Base-by-base conservation (phyloP, 306 rosid species). In the Glycine latifolia region DNA sequence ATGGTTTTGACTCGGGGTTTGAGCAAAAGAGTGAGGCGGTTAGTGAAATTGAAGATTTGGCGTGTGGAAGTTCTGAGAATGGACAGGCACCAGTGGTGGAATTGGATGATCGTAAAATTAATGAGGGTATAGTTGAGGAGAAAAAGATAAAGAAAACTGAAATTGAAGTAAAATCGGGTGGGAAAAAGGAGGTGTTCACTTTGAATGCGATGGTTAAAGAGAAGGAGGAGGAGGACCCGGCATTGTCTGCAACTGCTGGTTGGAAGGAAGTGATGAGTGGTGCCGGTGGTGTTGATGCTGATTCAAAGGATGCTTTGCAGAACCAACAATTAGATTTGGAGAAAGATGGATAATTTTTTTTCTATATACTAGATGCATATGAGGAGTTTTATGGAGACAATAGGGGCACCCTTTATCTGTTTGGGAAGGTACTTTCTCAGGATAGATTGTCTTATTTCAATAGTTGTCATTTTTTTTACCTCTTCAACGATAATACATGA, bases 381-480 rank as follows among this genome's bases (percentile, higher is more conserved):
- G 98, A 95, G 78, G 99, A 95, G 89, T 92, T 79, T 68, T 87
- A 90, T 68, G 97, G 99, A 54, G 84, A 85, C 74, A 95, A 90
- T 50, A 79, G n/a, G 89, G 99, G 98, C 37, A 91, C 77, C 47
- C 71, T 95, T 63, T 95, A 91, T 89, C 89, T 95, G 66, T 95
- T 95, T 83, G 99, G 99, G 78, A 95, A 95, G 99, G 99, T 95
- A 82, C 70, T 20, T 49, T 68, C n/a, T 4, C 17, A 14, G 3
- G 16, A 9, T 43, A 35, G 10, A 46, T 33, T 56, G 2, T 67
- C 48, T 50, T 46, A 16, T 55, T 56, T 82, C 26, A 4, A 33
- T 55, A 43, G 3, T 55, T 66, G 26, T 46, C 10, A 14, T 4
- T 39, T 14, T 58, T 54, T 26, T 3, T 0, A 55, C 65, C 71